Base-by-base conservation (phyloP, 2,329 filamentous ascomycete species). In the Nemania sp. region DNA sequence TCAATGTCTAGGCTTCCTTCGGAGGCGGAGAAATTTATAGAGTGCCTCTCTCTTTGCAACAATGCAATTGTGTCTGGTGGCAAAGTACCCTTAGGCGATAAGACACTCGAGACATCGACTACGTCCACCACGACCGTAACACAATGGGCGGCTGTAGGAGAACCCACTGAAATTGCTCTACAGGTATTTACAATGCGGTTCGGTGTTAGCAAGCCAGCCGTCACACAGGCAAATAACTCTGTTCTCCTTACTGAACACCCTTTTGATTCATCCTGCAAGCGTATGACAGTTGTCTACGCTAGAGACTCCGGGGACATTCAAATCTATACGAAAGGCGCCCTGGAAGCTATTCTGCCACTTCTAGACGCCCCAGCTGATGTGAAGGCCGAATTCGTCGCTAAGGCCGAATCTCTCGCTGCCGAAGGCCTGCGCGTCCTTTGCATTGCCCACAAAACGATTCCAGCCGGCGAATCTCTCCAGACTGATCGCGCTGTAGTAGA, bases 171-270 rank as follows among this genome's bases (percentile, higher is more conserved):
- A 62, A 88, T 90, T 54, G 86, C 88, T 9, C 80, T 90, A 14
- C 85, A 88, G 59, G 86, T 90, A 8, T 86, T 90, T 56, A 86
- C 86, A 41, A 84, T 86, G 73, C 82, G 87, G 15, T 89, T 89
- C 61, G 77, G 79, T 24, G 77, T 78, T 54, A 77, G 73, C 46
- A 79, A 79, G 65, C 65, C 70, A 1, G 68, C 72, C 3, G 60
- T 77, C 17, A 53, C 74, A 8, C 62, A 68, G 20, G 66, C 69
- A 19, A 70, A 70, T n/a, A 62, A 67, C 20, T 76, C 78, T 51
- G 69, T 72, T 33, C 72, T 86, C 39, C 63, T 88, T 8, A 80
- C 82, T 1, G 88, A 90, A 63, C 86, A 86, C 49, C 86, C 86
- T 2, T 90, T 90, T 64, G 86, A 90, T 67, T 89, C 86, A 0